A percentile compares a stretch with the other conserved stretches of the same genome.
Evolutionary conservation across 768 basidiomycete species (phyloP).

Genomic region (Suillus variegatus): DNA sequence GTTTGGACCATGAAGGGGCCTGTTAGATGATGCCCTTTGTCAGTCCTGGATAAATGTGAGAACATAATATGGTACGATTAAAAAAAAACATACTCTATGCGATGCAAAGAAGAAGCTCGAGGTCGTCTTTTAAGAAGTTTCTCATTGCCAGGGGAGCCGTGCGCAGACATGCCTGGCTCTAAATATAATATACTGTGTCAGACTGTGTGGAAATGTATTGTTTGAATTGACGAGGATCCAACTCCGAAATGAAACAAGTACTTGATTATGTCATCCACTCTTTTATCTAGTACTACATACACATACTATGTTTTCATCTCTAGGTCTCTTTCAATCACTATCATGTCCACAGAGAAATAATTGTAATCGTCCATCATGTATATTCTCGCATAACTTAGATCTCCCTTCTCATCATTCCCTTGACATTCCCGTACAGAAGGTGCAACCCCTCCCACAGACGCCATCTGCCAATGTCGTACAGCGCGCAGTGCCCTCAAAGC

Average conservation of each 20-base stretch:
- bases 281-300: too few relatives aligned
- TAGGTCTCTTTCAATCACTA: slow-evolving; percentile 56
- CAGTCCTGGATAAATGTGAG: slow-evolving; percentile 39
- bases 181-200: background rate
- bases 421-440: slow-evolving; percentile 37
- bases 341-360: slow-evolving; percentile 55
- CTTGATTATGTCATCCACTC: slow-evolving; percentile 4
- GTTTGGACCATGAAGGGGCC: slow-evolving; percentile 67
- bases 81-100: slow-evolving; percentile 31
- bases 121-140: slow-evolving; percentile 14
- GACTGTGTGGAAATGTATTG: background rate
- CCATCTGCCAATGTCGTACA: slow-evolving; percentile 9
- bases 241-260: background rate
- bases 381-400: slow-evolving; percentile 63
- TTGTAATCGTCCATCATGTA: slow-evolving; percentile 56
- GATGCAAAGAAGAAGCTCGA: slow-evolving; percentile 9
- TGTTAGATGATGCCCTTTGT: slow-evolving; percentile 60
- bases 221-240: background rate
- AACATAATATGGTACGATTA: background rate
- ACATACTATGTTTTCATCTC: slow-evolving; percentile 59
- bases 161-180: slow-evolving; percentile 1
- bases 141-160: background rate
- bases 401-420: slow-evolving; percentile 39
- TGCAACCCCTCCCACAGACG: slow-evolving; percentile 17
- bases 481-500: slow-evolving; percentile 51